These are phyloP conservation scores for Manihot esculenta DNA, from an alignment of 441 rosid species.

Conservation along the genomic window DNA sequence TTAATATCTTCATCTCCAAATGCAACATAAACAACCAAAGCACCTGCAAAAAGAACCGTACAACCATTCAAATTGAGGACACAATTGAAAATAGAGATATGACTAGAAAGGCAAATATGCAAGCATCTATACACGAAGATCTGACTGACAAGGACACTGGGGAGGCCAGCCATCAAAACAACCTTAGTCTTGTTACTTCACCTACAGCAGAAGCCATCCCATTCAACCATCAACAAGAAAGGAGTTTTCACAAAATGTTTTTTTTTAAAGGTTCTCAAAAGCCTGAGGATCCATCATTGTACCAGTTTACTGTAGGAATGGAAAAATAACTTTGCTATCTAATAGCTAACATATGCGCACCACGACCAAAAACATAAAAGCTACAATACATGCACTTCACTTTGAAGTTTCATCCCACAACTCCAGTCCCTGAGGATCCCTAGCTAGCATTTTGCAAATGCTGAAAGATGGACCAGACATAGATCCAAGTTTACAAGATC, in stretches of 20 bases:
- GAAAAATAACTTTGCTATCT: background rate
- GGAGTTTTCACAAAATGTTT: background rate
- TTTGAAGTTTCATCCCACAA: background rate
- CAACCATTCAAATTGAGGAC: conserved; percentile 15
- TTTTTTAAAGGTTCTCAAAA: background rate
- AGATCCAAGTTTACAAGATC: background rate
- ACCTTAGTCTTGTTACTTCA: background rate
- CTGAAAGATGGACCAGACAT: conserved; percentile 1
- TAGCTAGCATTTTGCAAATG: background rate
- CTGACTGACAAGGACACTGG: background rate
- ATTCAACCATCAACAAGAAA: background rate
- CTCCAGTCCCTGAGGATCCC: background rate
- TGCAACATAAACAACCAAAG: conserved; percentile 72
- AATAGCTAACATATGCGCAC: background rate
- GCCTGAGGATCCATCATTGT: too few relatives aligned
- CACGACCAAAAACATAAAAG: background rate
- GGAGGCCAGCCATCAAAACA: background rate
- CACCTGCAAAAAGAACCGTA: conserved; percentile 50
- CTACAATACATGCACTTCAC: background rate
- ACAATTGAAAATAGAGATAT: background rate
- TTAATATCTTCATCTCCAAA: conserved; percentile 69
- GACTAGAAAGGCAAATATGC: background rate
- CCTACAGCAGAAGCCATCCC: conserved; percentile 3
- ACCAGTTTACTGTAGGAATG: too few relatives aligned
- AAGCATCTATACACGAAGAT: background rate